Evolutionary conservation across 768 basidiomycete species (phyloP).

Genomic region (Lanmaoa pseudosensibilis): DNA sequence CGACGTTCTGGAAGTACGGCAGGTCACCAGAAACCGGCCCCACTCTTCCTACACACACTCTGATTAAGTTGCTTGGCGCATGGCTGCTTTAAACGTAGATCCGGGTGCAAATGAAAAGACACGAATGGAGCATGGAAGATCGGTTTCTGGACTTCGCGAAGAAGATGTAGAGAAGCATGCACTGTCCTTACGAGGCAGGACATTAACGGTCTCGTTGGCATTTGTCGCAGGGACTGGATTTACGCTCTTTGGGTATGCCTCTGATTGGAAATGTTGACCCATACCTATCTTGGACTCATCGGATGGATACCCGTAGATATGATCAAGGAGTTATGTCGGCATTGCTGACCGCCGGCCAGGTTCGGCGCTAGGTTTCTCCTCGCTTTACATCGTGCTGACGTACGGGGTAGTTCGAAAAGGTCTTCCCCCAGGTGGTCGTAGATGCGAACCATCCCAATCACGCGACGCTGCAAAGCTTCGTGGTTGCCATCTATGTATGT

Average conservation of each 20-base stretch:
- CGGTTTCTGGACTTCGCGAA: background rate
- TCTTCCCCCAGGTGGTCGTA: constrained; percentile 55
- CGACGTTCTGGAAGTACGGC: background rate
- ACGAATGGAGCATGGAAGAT: background rate
- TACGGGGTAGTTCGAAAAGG: constrained; percentile 49
- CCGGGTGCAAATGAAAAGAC: constrained; percentile 11
- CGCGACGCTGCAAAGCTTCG: constrained; percentile 57
- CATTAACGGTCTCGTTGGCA: constrained; percentile 49
- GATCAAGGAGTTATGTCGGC: constrained; percentile 76
- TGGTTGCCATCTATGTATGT: constrained; percentile 58
- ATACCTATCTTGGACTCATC: background rate
- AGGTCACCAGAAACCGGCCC: background rate
- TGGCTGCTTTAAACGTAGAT: constrained; percentile 7
- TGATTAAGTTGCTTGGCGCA: background rate
- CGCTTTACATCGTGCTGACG: constrained; percentile 5
- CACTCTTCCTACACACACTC: background rate
- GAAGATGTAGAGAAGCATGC: constrained; percentile 16
- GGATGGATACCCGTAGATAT: constrained; percentile 39
- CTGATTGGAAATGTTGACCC: background rate
- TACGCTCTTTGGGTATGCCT: constrained; percentile 57
- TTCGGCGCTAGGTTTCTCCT: constrained; percentile 14
- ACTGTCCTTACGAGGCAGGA: constrained; percentile 33
- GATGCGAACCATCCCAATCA: constrained; percentile 39
- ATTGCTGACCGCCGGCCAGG: constrained; percentile 55
- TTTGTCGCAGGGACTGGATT: constrained; percentile 61